These are phyloP conservation scores for Sugiyamaella novakii DNA, from an alignment of 1,139 yeast genomes.

Conservation along the genomic window DNA sequence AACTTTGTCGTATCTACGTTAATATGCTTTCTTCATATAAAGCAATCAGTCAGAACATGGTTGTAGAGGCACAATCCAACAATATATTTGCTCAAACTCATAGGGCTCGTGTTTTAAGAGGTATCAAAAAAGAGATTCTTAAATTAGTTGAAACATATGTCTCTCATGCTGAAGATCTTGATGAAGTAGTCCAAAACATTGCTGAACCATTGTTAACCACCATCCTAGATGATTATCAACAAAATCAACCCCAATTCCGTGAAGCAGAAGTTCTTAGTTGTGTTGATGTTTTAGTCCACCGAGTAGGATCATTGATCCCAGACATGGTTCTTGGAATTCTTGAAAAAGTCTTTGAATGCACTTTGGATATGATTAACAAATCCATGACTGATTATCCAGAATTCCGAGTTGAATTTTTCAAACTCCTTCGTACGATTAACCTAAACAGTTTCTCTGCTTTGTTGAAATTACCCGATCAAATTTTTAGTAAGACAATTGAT, in stretches of 20 bases:
- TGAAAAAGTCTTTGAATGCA: constrained; percentile 91
- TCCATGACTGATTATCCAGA: constrained; percentile 97
- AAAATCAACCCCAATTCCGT: constrained; percentile 92
- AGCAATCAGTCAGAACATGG: constrained; percentile 86
- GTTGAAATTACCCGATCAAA: constrained; percentile 85
- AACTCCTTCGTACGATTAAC: constrained; percentile 82
- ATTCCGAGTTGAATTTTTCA: constrained; percentile 95
- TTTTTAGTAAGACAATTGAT: constrained; percentile 86
- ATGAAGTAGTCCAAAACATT: constrained; percentile 80
- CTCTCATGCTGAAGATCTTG: constrained; percentile 81
- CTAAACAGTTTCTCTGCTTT: constrained; percentile 82
- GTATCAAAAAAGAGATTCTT: constrained; percentile 92
- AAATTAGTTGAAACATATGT: constrained; percentile 88
- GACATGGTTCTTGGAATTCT: constrained; percentile 86
- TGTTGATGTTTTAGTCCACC: constrained; percentile 84
- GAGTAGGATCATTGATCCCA: constrained; percentile 87
- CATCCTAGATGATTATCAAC: constrained; percentile 84
- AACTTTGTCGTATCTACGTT: constrained; percentile 80
- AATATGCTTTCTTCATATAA: constrained; percentile 88
- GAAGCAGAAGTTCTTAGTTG: constrained; percentile 97
- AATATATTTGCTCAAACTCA: constrained; percentile 74
- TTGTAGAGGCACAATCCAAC: constrained; percentile 22
- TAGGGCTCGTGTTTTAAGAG: constrained; percentile 90
- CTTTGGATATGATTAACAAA: constrained; percentile 91
- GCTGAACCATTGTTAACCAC: constrained; percentile 84